A percentile compares a stretch with the other conserved stretches of the same genome.
These are phyloP conservation scores for Hypholoma fasciculare DNA, from an alignment of 768 basidiomycete genomes.

Conservation along the genomic window DNA sequence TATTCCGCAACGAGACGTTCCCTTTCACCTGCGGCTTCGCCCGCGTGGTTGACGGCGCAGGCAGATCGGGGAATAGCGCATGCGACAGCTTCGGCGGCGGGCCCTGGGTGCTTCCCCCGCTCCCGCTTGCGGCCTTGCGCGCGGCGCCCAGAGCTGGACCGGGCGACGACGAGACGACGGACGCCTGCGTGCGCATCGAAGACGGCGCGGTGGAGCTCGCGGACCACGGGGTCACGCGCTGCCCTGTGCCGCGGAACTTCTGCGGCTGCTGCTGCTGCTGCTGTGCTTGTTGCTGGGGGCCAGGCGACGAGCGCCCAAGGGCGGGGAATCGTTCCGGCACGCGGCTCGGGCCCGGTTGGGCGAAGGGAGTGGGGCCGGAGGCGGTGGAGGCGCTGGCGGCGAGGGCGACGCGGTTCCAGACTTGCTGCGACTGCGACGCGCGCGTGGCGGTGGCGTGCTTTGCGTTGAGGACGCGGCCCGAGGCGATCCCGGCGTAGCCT, in stretches of 20 bases:
- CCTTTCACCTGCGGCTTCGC: conserved; percentile 54
- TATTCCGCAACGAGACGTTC: conserved; percentile 67
- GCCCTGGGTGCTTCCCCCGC: conserved; percentile 3
- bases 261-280: conserved; percentile 25
- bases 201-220: conserved; percentile 31
- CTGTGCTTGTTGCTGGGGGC: conserved; percentile 2
- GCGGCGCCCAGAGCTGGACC: background rate
- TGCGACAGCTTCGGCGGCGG: conserved; percentile 49
- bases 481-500: conserved; percentile 77
- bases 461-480: conserved; percentile 81
- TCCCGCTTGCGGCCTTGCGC: background rate
- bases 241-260: conserved; percentile 37
- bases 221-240: conserved; percentile 66
- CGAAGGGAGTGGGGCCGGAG: conserved; percentile 14
- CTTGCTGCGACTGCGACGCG: conserved; percentile 59
- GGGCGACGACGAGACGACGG: conserved; percentile 3
- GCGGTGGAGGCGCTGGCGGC: conserved; percentile 59
- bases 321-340: conserved; percentile 34
- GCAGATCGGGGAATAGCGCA: conserved; percentile 71
- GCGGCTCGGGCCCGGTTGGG: conserved; percentile 16
- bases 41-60: conserved; percentile 39
- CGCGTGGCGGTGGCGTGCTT: conserved; percentile 71
- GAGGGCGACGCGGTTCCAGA: conserved; percentile 87
- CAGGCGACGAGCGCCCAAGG: conserved; percentile 23
- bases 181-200: conserved; percentile 12